A percentile compares a stretch with the other conserved stretches of the same genome.
These are phyloP conservation scores for Fomitopsis pulvina DNA, from an alignment of 768 basidiomycete species.

Conservation along the genomic window DNA sequence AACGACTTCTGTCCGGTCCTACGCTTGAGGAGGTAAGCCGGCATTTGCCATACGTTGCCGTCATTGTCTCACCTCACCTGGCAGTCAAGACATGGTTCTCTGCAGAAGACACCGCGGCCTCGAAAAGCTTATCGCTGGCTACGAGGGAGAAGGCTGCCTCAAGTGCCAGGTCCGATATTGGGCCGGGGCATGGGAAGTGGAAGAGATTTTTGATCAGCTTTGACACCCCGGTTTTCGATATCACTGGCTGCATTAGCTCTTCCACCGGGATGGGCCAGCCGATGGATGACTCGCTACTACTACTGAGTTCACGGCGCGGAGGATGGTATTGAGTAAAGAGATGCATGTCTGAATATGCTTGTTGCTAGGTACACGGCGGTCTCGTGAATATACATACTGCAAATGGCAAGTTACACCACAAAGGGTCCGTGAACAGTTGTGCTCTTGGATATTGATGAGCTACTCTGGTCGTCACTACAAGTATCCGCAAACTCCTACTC, in stretches of 20 bases:
- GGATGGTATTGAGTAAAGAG: background rate
- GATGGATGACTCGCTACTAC: no score
- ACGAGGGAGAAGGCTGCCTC: constrained; percentile 60
- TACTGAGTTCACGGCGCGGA: no score
- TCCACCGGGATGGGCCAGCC: no score
- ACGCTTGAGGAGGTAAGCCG: constrained; percentile 59
- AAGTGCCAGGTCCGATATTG: constrained; percentile 74
- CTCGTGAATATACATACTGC: constrained; percentile 7
- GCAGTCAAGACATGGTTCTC: constrained; percentile 76
- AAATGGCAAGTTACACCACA: constrained; percentile 3
- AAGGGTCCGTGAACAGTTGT: constrained; percentile 3
- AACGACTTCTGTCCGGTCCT: constrained; percentile 96
- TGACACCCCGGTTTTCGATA: no score
- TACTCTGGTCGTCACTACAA: background rate
- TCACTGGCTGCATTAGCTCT: no score
- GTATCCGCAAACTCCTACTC: background rate
- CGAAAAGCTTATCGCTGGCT: constrained; percentile 67
- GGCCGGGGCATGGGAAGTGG: constrained; percentile 95
- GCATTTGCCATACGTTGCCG: background rate
- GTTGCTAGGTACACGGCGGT: constrained; percentile 5
- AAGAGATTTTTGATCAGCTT: constrained; percentile 57
- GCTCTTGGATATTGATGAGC: background rate
- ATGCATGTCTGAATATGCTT: constrained; percentile 6
- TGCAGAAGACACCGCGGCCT: constrained; percentile 78
- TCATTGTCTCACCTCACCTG: constrained; percentile 1